Evolutionary conservation across 495 filamentous ascomycete species (phyloP), one percentile per base, ranked within the genome.

Genomic region (Penicillium paradoxum): DNA sequence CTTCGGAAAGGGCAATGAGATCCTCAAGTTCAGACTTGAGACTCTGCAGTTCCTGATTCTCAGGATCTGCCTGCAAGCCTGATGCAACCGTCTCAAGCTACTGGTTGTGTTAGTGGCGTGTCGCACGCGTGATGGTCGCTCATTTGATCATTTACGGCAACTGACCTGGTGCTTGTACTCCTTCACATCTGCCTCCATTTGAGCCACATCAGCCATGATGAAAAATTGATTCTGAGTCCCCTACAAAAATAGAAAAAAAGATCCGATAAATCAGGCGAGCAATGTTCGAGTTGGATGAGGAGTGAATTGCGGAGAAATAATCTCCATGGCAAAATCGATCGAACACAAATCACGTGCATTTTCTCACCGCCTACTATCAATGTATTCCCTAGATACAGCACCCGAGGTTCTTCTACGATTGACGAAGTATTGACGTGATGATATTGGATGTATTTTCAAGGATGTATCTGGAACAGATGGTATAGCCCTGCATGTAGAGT

Each of bases 11-110:
- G 73, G 79, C 77, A 69, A 95, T 88, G 77, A 89, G 80, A 78
- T 90, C 80, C 79, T 89, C 82, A 70, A 96, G 83, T 79, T 95
- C 89, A 73, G 75, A 69, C 69, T 86, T 85, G 65, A 96, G 84
- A 67, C 77, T 83, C 55, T 82, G 79, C 63, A 95, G 83, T 73
- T 92, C 91, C 60, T 77, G 74, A 67, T 90, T 95, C 55, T 88
- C 83, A 56, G 90, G 86, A 63, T 95, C 89, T 70, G 87, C 84
- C 75, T 86, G 84, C 51, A 95, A 83, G 44, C 83, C 83, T 25
- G 80, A 76, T 65, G 84, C 70, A 40, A 95, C 87, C 21, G 86
- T 84, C 72, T 95, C 90, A 68, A 93, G 83, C 90, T 96, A 58
- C 21, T 44, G 8, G 25, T 29, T 27, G 14, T 36, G 53, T 57